Percentiles rank a stretch among this genome's conserved stretches.
Evolutionary conservation across 495 filamentous ascomycete species (phyloP).

Genomic region (Amorphotheca resinae): DNA sequence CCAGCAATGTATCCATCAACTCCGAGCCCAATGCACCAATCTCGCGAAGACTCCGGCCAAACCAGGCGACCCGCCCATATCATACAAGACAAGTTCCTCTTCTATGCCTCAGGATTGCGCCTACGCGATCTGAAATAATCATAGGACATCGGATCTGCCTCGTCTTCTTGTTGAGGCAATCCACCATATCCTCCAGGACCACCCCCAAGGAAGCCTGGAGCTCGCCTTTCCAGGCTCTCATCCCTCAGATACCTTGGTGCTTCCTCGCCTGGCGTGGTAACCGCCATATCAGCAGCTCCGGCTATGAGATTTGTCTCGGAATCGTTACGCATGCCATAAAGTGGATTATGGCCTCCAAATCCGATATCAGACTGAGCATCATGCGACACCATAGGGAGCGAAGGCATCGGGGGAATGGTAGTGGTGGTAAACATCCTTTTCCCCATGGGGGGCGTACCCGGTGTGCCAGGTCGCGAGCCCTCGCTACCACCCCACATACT

Average conservation of each 20-base stretch:
- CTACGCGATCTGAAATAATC: conserved; percentile 18
- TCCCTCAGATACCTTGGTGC: conserved; percentile 1
- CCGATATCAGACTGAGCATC: conserved; percentile 13
- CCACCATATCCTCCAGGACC: conserved; percentile 40
- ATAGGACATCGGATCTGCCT: conserved; percentile 17
- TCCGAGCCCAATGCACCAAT: conserved; percentile 8
- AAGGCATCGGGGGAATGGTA: neutral
- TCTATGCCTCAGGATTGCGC: neutral
- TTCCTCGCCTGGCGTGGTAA: conserved; percentile 7
- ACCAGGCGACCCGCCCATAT: neutral
- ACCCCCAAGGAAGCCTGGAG: conserved; percentile 32
- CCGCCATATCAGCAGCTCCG: conserved; percentile 21
- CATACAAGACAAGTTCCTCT: neutral
- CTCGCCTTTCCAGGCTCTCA: conserved; percentile 17
- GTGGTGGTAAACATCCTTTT: conserved; percentile 4
- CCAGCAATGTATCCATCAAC: neutral
- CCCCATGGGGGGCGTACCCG: conserved; percentile 3
- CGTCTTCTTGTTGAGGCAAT: conserved; percentile 30
- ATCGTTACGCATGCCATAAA: conserved; percentile 14
- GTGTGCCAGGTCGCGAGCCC: conserved; percentile 16
- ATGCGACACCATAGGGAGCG: conserved; percentile 1
- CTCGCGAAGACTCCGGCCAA: neutral
- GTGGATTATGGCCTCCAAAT: neutral
- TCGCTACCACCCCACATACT: conserved; percentile 20
- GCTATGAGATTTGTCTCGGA: conserved; percentile 28